Evolutionary conservation across 1,139 yeast genomes (phyloP).

Genomic region (Debaryomyces sp.): DNA sequence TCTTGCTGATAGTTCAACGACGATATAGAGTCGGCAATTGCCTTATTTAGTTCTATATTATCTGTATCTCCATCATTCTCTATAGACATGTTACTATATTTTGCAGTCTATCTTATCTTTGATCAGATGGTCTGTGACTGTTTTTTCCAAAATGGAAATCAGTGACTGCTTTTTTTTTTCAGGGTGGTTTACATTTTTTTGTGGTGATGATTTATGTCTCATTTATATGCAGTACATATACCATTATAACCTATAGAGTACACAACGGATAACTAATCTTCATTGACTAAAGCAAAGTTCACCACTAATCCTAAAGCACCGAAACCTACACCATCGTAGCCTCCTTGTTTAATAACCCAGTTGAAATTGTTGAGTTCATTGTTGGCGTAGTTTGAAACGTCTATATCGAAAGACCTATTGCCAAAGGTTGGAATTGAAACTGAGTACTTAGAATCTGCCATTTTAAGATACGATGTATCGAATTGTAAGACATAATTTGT

Average conservation of each 20-base stretch:
- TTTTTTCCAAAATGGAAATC: constrained; percentile 16
- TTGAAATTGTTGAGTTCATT: constrained; percentile 47
- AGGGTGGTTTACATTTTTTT: constrained; percentile 8
- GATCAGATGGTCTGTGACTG: constrained; percentile 16
- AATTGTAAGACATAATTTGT: constrained; percentile 35
- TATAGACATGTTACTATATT: constrained; percentile 8
- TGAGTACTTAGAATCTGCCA: constrained; percentile 43
- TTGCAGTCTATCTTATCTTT: constrained; percentile 8
- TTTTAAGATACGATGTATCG: constrained; percentile 44
- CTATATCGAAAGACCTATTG: constrained; percentile 41
- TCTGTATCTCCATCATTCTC: constrained; percentile 7
- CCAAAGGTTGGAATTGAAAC: constrained; percentile 46
- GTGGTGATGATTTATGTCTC: constrained; percentile 5
- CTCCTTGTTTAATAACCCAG: constrained; percentile 45
- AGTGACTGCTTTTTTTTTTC: constrained; percentile 19
- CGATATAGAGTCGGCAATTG: constrained; percentile 13
- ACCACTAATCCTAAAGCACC: constrained; percentile 42
- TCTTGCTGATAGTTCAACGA: constrained; percentile 7
- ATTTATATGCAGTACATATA: constrained; percentile 3
- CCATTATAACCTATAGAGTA: not conserved
- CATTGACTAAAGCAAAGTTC: constrained; percentile 43
- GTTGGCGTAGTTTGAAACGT: constrained; percentile 44
- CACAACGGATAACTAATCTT: constrained; percentile 15
- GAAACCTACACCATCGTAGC: constrained; percentile 38
- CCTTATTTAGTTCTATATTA: constrained; percentile 11